phyloP scores from a whole-genome alignment of 2,329 filamentous ascomycete genomes.

The Fusarium tupiense region DNA sequence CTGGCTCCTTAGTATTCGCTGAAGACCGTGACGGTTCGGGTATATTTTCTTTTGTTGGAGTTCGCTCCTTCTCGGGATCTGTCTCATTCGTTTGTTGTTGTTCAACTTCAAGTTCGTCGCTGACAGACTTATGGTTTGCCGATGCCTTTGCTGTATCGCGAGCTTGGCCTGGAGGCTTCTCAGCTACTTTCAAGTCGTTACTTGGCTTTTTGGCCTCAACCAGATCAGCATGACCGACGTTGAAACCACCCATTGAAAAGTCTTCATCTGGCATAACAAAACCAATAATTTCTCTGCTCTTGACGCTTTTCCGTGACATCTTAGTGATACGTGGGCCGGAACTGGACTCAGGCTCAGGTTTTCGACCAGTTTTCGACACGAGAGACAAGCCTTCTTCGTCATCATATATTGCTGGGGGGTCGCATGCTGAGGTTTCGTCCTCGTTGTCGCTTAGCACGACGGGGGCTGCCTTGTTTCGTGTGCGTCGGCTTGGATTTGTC shows the following conservation, averaged over 20 bases:
- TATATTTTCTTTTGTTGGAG: background rate
- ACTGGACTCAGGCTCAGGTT: constrained; percentile 9
- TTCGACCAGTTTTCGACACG: background rate
- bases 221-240: constrained; percentile 7
- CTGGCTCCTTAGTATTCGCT: background rate
- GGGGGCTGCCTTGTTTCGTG: constrained; percentile 5
- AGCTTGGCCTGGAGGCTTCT: background rate
- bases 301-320: constrained; percentile 55
- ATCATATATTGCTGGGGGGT: background rate
- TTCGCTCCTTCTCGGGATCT: background rate
- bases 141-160: background rate
- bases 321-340: constrained; percentile 51
- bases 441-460: constrained; percentile 21
- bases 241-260: constrained; percentile 22
- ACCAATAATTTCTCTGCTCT: constrained; percentile 60
- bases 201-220: background rate
- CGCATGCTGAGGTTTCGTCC: background rate
- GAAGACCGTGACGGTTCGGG: background rate
- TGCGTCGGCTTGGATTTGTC: constrained; percentile 16
- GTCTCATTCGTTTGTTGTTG: background rate
- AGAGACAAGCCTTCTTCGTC: background rate
- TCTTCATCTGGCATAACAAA: constrained; percentile 42
- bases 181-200: background rate
- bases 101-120: background rate
- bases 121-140: background rate